phyloP scores from a whole-genome alignment of 805 yeast species.

The Cyberlindnera euphorbiae region DNA sequence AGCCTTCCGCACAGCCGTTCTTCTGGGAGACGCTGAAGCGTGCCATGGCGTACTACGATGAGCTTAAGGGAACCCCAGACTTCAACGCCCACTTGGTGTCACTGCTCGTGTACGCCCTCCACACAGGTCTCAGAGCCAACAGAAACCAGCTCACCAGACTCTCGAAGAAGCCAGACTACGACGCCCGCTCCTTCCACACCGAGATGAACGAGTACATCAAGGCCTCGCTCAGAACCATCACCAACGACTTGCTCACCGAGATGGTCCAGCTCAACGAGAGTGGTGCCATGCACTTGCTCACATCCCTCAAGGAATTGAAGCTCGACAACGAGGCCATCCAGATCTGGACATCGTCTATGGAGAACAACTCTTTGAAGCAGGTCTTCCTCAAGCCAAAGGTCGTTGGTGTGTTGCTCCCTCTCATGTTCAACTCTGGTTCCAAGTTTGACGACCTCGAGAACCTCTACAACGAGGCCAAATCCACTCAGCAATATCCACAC shows the following conservation, averaged over 20 bases:
- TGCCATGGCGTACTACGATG: conserved; percentile 47
- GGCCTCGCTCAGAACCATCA: conserved; percentile 46
- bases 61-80: conserved; percentile 42
- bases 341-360: conserved; percentile 65
- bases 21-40: conserved; percentile 50
- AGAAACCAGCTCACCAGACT: conserved; percentile 49
- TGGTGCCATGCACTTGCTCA: conserved; percentile 53
- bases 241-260: conserved; percentile 44
- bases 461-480: conserved; percentile 44
- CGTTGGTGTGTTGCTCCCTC: conserved; percentile 64
- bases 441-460: conserved; percentile 56
- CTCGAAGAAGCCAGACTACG: conserved; percentile 57
- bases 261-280: conserved; percentile 42
- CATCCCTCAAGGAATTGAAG: conserved; percentile 56
- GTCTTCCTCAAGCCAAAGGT: conserved; percentile 59
- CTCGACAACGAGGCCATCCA: conserved; percentile 59
- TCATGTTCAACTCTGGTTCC: conserved; percentile 57
- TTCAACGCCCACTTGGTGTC: conserved; percentile 43
- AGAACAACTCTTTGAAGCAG: conserved; percentile 34
- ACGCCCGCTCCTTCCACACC: conserved; percentile 50
- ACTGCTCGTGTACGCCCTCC: conserved; percentile 44
- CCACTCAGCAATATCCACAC: conserved; percentile 25
- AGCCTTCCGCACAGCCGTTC: conserved; percentile 37
- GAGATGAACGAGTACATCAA: conserved; percentile 48
- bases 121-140: conserved; percentile 53